phyloP scores from a whole-genome alignment of 108 stramenopile genomes.

The Cyclotella baltica region DNA sequence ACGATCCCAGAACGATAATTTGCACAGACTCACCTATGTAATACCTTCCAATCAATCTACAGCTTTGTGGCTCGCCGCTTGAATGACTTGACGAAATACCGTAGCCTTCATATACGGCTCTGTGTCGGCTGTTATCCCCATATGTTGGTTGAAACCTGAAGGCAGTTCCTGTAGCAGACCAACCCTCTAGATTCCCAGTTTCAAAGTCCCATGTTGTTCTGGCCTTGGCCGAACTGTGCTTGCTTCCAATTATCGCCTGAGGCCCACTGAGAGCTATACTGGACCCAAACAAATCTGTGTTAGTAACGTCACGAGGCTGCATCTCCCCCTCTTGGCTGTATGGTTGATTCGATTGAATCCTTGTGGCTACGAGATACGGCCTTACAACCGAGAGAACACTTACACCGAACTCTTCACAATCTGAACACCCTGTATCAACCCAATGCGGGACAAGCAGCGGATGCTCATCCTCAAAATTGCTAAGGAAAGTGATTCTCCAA shows the following conservation, averaged over 20 bases:
- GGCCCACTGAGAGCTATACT: constrained; percentile 49
- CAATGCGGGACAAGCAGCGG: constrained; percentile 43
- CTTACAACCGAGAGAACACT: constrained; percentile 34
- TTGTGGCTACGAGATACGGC: constrained; percentile 25
- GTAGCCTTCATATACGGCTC: constrained; percentile 57
- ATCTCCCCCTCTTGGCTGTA: constrained; percentile 37
- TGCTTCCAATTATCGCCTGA: constrained; percentile 68
- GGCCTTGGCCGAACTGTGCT: constrained; percentile 53
- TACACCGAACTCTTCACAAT: constrained; percentile 32
- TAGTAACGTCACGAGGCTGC: constrained; percentile 42
- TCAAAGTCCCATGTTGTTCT: constrained; percentile 88
- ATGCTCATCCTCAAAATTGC: constrained; percentile 43
- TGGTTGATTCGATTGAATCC: constrained; percentile 25
- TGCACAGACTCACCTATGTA: constrained; percentile 50
- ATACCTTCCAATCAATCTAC: constrained; percentile 60
- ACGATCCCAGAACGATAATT: neutral
- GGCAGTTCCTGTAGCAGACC: constrained; percentile 74
- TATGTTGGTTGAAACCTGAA: constrained; percentile 79
- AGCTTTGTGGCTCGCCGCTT: constrained; percentile 39
- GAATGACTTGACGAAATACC: constrained; percentile 28
- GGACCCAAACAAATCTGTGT: constrained; percentile 51
- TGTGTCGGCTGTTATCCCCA: constrained; percentile 73
- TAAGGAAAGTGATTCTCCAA: constrained; percentile 71
- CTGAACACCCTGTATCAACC: constrained; percentile 28
- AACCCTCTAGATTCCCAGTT: constrained; percentile 79